A percentile compares a stretch with the other conserved stretches of the same genome.
These are phyloP conservation scores for Xylariaceae sp. DNA, from an alignment of 2,329 filamentous ascomycete species.

Conservation along the genomic window DNA sequence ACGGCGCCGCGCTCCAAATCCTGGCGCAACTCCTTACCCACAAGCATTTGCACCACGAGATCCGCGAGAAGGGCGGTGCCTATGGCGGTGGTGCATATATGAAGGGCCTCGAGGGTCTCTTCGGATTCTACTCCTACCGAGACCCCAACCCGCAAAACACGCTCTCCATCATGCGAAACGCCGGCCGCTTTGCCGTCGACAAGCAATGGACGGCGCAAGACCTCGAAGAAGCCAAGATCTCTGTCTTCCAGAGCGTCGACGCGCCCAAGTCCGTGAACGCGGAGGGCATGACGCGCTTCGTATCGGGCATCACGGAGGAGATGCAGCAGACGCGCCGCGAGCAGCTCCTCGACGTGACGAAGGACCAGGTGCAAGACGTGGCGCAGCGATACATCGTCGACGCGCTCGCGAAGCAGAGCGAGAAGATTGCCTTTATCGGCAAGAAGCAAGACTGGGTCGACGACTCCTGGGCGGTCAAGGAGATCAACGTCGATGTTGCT, in stretches of 20 bases:
- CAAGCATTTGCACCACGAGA: slow-evolving; percentile 94
- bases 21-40: slow-evolving; percentile 90
- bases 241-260: slow-evolving; percentile 87
- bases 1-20: slow-evolving; percentile 77
- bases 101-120: slow-evolving; percentile 72
- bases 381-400: slow-evolving; percentile 79
- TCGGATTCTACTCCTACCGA: slow-evolving; percentile 94
- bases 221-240: slow-evolving; percentile 92
- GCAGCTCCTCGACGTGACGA: slow-evolving; percentile 78
- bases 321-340: slow-evolving; percentile 85
- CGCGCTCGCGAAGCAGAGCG: slow-evolving; percentile 52
- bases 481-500: slow-evolving; percentile 60
- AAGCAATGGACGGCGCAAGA: slow-evolving; percentile 77
- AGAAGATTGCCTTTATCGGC: slow-evolving; percentile 69
- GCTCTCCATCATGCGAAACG: slow-evolving; percentile 74
- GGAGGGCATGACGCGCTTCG: slow-evolving; percentile 81
- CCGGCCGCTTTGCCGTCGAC: slow-evolving; percentile 77
- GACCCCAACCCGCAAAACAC: slow-evolving; percentile 93
- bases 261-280: slow-evolving; percentile 81
- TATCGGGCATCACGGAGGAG: slow-evolving; percentile 77
- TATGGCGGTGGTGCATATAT: slow-evolving; percentile 90
- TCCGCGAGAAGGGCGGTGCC: slow-evolving; percentile 93
- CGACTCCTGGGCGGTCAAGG: slow-evolving; percentile 65
- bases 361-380: slow-evolving; percentile 70
- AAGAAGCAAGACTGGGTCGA: slow-evolving; percentile 78